phyloP scores from a whole-genome alignment of 106 monocot genomes.

The Agapanthus africanus region DNA sequence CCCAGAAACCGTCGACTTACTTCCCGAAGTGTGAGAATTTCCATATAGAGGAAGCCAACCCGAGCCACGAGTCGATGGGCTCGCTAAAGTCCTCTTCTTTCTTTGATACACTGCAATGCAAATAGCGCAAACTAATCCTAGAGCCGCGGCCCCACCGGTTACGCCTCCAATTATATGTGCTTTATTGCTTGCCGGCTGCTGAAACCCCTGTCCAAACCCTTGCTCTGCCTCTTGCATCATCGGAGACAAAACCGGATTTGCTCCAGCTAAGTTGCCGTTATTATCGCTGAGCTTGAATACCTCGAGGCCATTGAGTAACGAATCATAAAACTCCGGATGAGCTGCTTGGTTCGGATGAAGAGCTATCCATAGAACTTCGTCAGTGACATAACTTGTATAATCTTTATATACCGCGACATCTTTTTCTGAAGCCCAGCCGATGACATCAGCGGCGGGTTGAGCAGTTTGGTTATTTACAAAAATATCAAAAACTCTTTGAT shows the following conservation, averaged over 20 bases:
- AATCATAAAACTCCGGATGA: constrained; percentile 16
- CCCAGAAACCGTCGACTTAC: constrained; percentile 27
- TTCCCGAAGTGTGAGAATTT: constrained; percentile 28
- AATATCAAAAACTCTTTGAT: constrained; percentile 79
- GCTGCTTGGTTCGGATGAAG: constrained; percentile 38
- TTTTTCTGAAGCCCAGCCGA: constrained; percentile 39
- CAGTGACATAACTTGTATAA: constrained; percentile 43
- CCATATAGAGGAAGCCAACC: constrained; percentile 70
- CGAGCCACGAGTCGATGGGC: constrained; percentile 19
- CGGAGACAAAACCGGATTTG: constrained; percentile 7
- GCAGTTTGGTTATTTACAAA: constrained; percentile 84
- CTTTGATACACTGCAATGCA: constrained; percentile 36
- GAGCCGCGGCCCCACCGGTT: constrained; percentile 31
- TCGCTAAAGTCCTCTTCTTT: constrained; percentile 27
- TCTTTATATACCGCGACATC: constrained; percentile 68
- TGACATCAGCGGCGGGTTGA: constrained; percentile 50
- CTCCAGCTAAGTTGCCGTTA: constrained; percentile 9
- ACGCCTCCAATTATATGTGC: constrained; percentile 15
- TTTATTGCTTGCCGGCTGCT: background rate
- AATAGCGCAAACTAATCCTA: constrained; percentile 35
- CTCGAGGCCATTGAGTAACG: constrained; percentile 20
- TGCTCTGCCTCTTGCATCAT: constrained; percentile 17
- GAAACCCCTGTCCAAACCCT: background rate
- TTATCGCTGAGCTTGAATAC: constrained; percentile 15
- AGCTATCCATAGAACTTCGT: constrained; percentile 47